Evolutionary conservation across 164 flowering plant genomes (phyloP).

Genomic region (Macadamia tetraphylla): DNA sequence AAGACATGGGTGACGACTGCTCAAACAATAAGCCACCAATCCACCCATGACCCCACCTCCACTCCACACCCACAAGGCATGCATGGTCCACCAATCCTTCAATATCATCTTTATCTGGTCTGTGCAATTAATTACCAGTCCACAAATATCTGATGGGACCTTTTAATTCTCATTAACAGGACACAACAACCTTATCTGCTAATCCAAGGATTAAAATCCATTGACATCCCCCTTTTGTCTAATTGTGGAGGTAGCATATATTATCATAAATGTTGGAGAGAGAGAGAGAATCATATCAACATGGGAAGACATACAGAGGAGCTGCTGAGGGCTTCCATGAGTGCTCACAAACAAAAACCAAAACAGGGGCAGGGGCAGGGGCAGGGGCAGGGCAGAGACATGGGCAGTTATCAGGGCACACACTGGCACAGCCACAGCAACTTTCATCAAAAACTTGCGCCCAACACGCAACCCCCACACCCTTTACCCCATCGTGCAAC

Average conservation of each 20-base stretch:
- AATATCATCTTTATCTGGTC: too few relatives aligned
- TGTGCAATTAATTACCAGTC: too few relatives aligned
- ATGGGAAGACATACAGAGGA: not conserved
- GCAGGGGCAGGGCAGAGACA: too few relatives aligned
- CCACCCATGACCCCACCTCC: not conserved
- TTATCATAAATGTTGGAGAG: not conserved
- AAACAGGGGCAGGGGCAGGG: not conserved
- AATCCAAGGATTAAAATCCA: too few relatives aligned
- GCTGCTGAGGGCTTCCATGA: not conserved
- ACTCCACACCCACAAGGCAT: not conserved
- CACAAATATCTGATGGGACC: too few relatives aligned
- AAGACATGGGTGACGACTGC: constrained; percentile 13
- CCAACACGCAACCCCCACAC: constrained; percentile 24
- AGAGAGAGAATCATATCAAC: constrained; percentile 4
- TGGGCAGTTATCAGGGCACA: too few relatives aligned
- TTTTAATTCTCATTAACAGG: too few relatives aligned
- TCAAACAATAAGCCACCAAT: not conserved
- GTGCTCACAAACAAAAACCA: not conserved
- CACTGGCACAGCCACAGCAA: not conserved
- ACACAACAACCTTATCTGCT: too few relatives aligned
- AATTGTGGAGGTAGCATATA: too few relatives aligned
- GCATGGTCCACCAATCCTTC: too few relatives aligned
- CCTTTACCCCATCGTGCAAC: not conserved
- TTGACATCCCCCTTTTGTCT: too few relatives aligned
- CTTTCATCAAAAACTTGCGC: constrained; percentile 9